Conservation (phyloP, 371 early-diverging fungal genomes). For the Funneliformis caledonium region DNA sequence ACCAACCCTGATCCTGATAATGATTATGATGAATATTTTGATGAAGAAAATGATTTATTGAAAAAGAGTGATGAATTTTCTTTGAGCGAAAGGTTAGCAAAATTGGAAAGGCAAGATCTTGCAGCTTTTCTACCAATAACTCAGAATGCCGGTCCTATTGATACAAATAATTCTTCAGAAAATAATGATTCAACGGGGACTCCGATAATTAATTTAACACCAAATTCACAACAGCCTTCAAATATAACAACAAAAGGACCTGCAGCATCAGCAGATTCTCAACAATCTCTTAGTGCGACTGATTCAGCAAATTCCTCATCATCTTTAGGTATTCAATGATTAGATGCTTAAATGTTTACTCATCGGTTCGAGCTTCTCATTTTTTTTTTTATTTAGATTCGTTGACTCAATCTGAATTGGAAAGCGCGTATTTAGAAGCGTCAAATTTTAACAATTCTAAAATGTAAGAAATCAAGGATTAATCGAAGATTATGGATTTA, state of each 20-base stretch:
- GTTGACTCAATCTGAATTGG: slow-evolving; percentile 28
- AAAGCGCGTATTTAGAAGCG: slow-evolving; percentile 27
- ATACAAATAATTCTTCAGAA: not conserved
- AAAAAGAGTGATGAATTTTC: not conserved
- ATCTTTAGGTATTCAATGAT: slow-evolving; percentile 27
- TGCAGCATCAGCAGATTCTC: not conserved
- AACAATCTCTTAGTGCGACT: slow-evolving; percentile 6
- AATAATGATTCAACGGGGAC: not conserved
- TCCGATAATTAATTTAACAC: not conserved
- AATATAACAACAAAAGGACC: not conserved
- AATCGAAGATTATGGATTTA: not conserved
- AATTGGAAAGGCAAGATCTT: slow-evolving; percentile 8
- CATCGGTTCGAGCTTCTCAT: not conserved
- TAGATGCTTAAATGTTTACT: not conserved
- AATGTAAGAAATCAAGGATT: slow-evolving; percentile 19
- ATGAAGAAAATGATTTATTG: slow-evolving; percentile 14
- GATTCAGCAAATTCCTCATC: slow-evolving; percentile 31
- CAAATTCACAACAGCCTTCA: not conserved
- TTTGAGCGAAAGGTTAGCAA: slow-evolving; percentile 3
- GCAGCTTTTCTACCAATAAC: slow-evolving; percentile 30
- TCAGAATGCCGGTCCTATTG: not conserved
- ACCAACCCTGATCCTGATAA: not conserved
- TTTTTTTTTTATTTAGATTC: slow-evolving; percentile 29
- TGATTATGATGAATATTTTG: slow-evolving; percentile 1
- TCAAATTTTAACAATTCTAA: slow-evolving; percentile 23